Percentiles rank a stretch among this genome's conserved stretches.
Evolutionary conservation across 306 rosid genomes (phyloP).

Genomic region (Ormosia semicastrata): DNA sequence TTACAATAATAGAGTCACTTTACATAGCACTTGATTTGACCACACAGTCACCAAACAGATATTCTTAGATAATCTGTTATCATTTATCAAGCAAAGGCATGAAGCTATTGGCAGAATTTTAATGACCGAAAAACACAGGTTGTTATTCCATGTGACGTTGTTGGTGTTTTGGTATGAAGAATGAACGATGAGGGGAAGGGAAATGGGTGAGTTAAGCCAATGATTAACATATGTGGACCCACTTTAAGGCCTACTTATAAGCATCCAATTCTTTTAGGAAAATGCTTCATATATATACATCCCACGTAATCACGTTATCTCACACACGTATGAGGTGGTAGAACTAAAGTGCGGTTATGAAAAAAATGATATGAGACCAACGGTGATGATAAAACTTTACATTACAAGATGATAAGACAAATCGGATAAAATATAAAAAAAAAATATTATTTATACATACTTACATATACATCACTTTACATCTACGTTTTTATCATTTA

Average conservation of each 20-base stretch:
- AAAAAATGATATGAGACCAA: no score
- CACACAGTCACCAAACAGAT: conserved; percentile 43
- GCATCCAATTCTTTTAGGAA: not conserved
- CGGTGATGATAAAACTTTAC: no score
- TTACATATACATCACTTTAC: no score
- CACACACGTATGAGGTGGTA: no score
- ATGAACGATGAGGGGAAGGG: not conserved
- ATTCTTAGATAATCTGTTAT: conserved; percentile 30
- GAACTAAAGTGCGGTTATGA: no score
- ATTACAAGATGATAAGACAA: not conserved
- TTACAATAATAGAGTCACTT: conserved; percentile 63
- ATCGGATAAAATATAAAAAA: no score
- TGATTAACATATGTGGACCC: conserved; percentile 13
- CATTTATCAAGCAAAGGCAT: conserved; percentile 31
- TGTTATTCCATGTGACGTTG: conserved; percentile 39
- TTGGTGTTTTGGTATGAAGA: conserved; percentile 23
- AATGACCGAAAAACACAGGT: conserved; percentile 21
- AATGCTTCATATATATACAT: no score
- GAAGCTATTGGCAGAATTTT: conserved; percentile 8
- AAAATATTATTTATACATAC: no score
- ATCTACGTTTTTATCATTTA: no score
- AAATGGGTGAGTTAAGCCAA: conserved; percentile 8
- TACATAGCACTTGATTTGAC: conserved; percentile 60
- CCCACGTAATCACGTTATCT: no score
- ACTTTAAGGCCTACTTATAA: not conserved